Conservation (phyloP, 225 moss, liverwort and hornwort species). For the Anthoceros angustus region DNA sequence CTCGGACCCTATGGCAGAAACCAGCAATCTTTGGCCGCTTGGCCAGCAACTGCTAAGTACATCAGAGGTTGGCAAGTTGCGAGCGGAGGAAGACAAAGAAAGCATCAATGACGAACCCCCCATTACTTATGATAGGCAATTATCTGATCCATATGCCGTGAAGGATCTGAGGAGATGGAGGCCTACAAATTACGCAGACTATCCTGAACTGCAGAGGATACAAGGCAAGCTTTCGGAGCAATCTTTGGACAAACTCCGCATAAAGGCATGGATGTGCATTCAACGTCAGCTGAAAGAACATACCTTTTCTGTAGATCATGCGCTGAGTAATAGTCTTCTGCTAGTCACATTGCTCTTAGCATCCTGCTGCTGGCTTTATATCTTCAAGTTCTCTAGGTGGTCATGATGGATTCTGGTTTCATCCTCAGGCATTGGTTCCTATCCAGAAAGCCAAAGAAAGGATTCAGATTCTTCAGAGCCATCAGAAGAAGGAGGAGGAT, state of each 20-base stretch:
- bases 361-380: neutral
- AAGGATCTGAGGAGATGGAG: slow-evolving; percentile 1
- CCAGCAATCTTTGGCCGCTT: neutral
- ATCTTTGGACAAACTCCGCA: neutral
- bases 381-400: neutral
- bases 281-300: neutral
- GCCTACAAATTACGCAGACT: neutral
- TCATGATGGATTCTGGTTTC: neutral
- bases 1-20: too few species aligned
- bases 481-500: neutral
- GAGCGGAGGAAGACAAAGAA: neutral
- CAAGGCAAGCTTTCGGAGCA: neutral
- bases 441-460: neutral
- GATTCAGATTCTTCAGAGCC: neutral
- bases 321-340: neutral
- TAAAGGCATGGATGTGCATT: neutral
- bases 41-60: neutral
- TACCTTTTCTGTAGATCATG: neutral
- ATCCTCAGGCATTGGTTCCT: neutral
- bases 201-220: slow-evolving; percentile 3
- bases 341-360: neutral
- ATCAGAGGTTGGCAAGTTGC: neutral
- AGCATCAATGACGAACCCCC: neutral
- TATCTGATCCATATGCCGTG: neutral
- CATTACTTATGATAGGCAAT: neutral